Evolutionary conservation across 805 yeast genomes (phyloP).

Genomic region (Teunomyces atbi): DNA sequence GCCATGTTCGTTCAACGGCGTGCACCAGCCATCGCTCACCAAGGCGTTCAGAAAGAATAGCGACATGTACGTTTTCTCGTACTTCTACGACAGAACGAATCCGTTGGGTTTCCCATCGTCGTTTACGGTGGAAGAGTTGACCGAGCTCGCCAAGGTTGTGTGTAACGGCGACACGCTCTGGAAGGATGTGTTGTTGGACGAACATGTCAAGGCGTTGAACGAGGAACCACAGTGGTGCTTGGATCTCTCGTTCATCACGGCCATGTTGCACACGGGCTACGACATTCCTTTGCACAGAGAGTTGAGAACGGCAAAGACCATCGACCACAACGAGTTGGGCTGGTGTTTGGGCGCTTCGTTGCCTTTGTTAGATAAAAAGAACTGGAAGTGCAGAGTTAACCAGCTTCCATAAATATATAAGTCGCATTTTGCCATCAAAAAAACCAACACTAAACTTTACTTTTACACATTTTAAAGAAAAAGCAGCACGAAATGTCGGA

Average conservation of each 20-base stretch:
- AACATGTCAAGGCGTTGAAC: constrained; percentile 61
- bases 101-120: constrained; percentile 94
- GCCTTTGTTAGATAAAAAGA: constrained; percentile 70
- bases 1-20: constrained; percentile 96
- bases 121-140: constrained; percentile 81
- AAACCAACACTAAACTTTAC: no score
- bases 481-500: background rate
- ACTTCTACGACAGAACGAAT: constrained; percentile 89
- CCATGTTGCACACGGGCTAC: constrained; percentile 92
- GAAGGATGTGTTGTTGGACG: constrained; percentile 66
- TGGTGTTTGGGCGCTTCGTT: constrained; percentile 99
- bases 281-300: constrained; percentile 90
- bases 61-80: constrained; percentile 89
- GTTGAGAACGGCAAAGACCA: constrained; percentile 86
- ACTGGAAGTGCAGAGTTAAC: constrained; percentile 62
- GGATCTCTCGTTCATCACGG: constrained; percentile 86
- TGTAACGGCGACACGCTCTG: constrained; percentile 82
- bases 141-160: constrained; percentile 76
- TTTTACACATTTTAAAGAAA: no score
- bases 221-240: constrained; percentile 93
- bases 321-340: constrained; percentile 87
- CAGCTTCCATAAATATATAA: background rate
- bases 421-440: background rate
- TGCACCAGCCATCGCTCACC: constrained; percentile 90
- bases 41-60: constrained; percentile 67